Conservation (phyloP, 1,139 yeast genomes). For the Saccharomyces hybrid region DNA sequence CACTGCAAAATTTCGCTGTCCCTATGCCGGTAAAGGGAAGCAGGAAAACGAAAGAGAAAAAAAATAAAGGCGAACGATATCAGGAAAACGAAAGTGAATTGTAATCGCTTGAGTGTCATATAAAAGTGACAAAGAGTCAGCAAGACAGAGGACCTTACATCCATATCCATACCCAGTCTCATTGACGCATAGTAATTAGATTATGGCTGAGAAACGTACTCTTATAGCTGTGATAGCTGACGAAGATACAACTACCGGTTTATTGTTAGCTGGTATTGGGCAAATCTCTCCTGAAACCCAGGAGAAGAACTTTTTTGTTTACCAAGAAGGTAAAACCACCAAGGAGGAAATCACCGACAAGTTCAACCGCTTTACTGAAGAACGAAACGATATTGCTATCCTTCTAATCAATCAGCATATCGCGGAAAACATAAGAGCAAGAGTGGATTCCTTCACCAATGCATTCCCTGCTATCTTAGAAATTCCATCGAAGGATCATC, state of each 20-base stretch:
- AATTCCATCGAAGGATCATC: slow-evolving; percentile 97
- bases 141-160: background rate
- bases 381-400: slow-evolving; percentile 87
- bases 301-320: slow-evolving; percentile 75
- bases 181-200: background rate
- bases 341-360: slow-evolving; percentile 68
- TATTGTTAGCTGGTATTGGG: slow-evolving; percentile 91
- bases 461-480: slow-evolving; percentile 97
- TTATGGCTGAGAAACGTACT: slow-evolving; percentile 50
- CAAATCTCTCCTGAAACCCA: slow-evolving; percentile 53
- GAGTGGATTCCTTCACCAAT: slow-evolving; percentile 74
- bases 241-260: slow-evolving; percentile 94
- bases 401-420: slow-evolving; percentile 87
- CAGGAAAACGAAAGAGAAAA: background rate
- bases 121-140: background rate
- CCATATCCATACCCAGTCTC: background rate
- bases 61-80: background rate
- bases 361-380: slow-evolving; percentile 65
- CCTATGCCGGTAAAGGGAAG: background rate
- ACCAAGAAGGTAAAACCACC: slow-evolving; percentile 71
- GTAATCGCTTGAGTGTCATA: background rate
- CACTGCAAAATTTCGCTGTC: background rate
- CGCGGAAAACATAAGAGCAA: slow-evolving; percentile 81
- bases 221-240: slow-evolving; percentile 91
- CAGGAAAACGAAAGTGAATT: background rate